Evolutionary conservation across 2,329 filamentous ascomycete genomes (phyloP), one percentile per base, ranked within the genome.

Genomic region (Aspergillus fructus): DNA sequence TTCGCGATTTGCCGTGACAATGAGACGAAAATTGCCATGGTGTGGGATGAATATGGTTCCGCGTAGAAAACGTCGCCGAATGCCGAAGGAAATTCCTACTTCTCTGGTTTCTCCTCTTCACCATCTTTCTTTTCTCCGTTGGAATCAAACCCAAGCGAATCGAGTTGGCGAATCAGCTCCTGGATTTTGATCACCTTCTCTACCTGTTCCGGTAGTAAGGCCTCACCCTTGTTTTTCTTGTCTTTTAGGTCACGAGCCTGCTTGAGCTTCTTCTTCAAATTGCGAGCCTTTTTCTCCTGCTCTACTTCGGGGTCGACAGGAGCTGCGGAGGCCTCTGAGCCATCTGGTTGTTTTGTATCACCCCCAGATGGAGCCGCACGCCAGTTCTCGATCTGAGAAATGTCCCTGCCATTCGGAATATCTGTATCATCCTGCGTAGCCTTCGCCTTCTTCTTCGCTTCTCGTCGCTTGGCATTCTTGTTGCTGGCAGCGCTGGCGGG

Each of bases 121-220:
- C 40, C 63, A 4, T 67, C 68, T 66, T 83, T 82, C 66, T 81
- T 83, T 60, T 93, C 89, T 3, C 88, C 91, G 9, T 96, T 89
- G 1, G 84, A 77, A 72, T 96, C 89, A 62, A 97, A 91, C 0
- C 93, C 93, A 27, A 99, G 80, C 2, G 85, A 83, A 67, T 96
- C 90, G 55, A 99, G 78, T 72, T 97, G 93, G 12, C 92, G 85
- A 57, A 97, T 87, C 50, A 99, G 83, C 78, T 99, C 94, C 62
- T 91, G 91, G 72, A 99, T 96, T 76, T 94, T 96, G 73, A 96
- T 96, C 55, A 99, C 91, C 79, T 99, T 99, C 66, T 93, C 92
- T 62, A 97, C 89, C 78, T 99, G 94, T 78, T 99, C 94, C 0
- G 93, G 93, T 24, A 97, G 81, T 59, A 99, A 77, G 4, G 85